Base-by-base conservation (phyloP, 805 yeast genomes). In the Kuraishia ogatae region DNA sequence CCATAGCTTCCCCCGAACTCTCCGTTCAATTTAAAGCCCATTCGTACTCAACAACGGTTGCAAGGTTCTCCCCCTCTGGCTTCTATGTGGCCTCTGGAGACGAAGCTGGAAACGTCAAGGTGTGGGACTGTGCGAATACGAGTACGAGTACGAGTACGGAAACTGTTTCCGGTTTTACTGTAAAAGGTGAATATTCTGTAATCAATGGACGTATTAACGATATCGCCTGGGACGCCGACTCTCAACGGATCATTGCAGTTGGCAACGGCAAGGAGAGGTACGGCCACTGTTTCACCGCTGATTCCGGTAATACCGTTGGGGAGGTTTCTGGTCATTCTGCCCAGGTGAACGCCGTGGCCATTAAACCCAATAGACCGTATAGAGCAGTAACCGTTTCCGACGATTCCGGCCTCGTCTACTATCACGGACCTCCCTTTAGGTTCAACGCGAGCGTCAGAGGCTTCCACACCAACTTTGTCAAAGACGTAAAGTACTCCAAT, bases 241-340 rank as follows among this genome's bases (percentile, higher is more conserved):
- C 84, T 51, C 76, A 83, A 57, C 80, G 99, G 61, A 73, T 94
- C 53, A 89, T 94, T 65, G 97, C 97, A 1, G 98, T 92, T 11
- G 99, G 99, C 55, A 86, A 88, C 61, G 99, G 98, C 52, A 86
- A 86, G 61, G 97, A 91, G 62, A 80, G 87, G 58, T 92, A 82
- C 65, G 99, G 98, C 6, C 97, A 87, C 61, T 91, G 96, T 59
- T 89, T 93, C 68, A 83, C 96, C 7, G 87, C 87, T 80, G 99
- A 94, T 66, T 81, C 96, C 1, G 99, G 99, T 58, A 94, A 94
- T 70, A 83, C 97, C n/a, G 84, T 94, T 50, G 99, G 99, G 55
- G 98, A 94, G 66, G 85, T 93, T 62, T 84, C 91, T 52, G 99
- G 99, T 23, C 99, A 94, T 67, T 79, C 93, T 19, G 84, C 89